Conservation (phyloP, 2,329 filamentous ascomycete species). For the Claviceps digitariae region DNA sequence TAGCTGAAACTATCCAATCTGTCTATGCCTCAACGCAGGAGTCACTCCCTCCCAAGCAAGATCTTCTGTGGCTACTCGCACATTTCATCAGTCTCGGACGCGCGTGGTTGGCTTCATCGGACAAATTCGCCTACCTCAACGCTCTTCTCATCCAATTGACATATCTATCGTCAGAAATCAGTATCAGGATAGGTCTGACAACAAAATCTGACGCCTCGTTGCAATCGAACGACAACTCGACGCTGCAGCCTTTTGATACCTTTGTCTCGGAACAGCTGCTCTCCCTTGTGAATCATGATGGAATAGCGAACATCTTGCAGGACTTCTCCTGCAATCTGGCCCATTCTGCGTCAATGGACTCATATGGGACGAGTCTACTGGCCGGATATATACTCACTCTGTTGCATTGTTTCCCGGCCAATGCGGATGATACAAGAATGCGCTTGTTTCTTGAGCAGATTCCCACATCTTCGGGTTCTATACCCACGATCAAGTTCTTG, state of each 20-base stretch:
- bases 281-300: constrained; percentile 61
- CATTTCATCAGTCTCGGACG: constrained; percentile 49
- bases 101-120: constrained; percentile 18
- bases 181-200: constrained; percentile 13
- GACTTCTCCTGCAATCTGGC: constrained; percentile 20
- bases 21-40: constrained; percentile 17
- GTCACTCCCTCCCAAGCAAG: constrained; percentile 19
- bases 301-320: constrained; percentile 41
- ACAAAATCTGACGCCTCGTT: constrained; percentile 8
- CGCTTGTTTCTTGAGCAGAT: constrained; percentile 58
- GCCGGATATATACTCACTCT: constrained; percentile 80
- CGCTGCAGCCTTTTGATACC: constrained; percentile 23
- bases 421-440: constrained; percentile 85
- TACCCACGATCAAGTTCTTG: constrained; percentile 52
- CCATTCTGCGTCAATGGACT: constrained; percentile 17
- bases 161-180: constrained; percentile 36
- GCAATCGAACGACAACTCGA: not conserved
- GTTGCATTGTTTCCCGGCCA: constrained; percentile 68
- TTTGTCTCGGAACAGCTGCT: constrained; percentile 54
- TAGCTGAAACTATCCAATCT: constrained; percentile 29
- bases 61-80: constrained; percentile 50
- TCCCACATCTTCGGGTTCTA: constrained; percentile 36
- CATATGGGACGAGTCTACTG: constrained; percentile 46
- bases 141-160: constrained; percentile 42
- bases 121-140: constrained; percentile 31